These are phyloP conservation scores for Fusarium kyushuense DNA, from an alignment of 2,329 filamentous ascomycete species.

Conservation along the genomic window DNA sequence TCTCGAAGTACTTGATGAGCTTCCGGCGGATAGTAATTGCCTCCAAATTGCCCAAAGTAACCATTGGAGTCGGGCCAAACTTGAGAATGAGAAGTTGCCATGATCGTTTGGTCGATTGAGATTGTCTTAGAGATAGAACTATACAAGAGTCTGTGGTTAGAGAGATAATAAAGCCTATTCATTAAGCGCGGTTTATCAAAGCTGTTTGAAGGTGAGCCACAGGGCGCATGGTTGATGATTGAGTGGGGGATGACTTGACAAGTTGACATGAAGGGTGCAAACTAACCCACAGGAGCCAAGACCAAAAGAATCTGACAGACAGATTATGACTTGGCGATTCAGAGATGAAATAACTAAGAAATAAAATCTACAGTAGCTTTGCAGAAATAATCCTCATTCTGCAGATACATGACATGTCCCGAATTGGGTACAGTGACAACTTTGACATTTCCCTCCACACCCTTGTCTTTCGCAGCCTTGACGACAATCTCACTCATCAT, in stretches of 20 bases:
- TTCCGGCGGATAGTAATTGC: constrained; percentile 8
- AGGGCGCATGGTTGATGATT: neutral
- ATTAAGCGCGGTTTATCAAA: too few relatives aligned
- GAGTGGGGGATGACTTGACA: neutral
- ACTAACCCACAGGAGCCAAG: neutral
- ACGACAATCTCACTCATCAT: constrained; percentile 1
- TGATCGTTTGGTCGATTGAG: too few relatives aligned
- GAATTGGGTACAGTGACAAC: neutral
- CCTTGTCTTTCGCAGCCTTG: neutral
- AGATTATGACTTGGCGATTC: too few relatives aligned
- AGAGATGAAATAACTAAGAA: neutral
- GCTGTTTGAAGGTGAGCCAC: neutral
- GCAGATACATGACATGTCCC: constrained; percentile 11
- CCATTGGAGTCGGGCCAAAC: neutral
- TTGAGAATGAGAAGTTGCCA: neutral
- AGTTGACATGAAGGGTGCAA: constrained; percentile 19
- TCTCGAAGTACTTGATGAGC: constrained; percentile 6
- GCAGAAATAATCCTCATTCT: constrained; percentile 16
- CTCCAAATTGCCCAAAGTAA: constrained; percentile 10
- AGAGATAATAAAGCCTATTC: too few relatives aligned
- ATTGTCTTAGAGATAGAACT: too few relatives aligned
- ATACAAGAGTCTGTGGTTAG: too few relatives aligned
- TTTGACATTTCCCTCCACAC: neutral
- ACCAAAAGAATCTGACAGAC: too few relatives aligned
- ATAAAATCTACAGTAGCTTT: neutral